Base-by-base conservation (phyloP, 2,329 filamentous ascomycete species). In the Sarocladiaceae sp. region DNA sequence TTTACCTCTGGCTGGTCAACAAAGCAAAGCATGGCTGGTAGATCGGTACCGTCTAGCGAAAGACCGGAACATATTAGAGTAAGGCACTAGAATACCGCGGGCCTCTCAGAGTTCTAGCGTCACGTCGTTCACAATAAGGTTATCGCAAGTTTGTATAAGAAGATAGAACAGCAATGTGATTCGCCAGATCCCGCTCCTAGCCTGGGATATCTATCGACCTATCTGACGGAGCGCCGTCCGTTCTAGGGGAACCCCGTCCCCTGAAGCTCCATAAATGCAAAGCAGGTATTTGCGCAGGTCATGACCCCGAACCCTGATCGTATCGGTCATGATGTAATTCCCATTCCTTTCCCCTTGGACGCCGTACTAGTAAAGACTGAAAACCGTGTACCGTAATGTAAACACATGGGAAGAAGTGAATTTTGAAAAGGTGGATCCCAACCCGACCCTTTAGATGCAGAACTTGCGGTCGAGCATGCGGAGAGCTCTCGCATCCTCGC, bases 401-500 rank as follows among this genome's bases (percentile, higher is more conserved):
- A 26, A 37, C 8, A 40, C 37, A 44, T 23, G n/a, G n/a, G n/a
- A n/a, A n/a, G n/a, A n/a, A n/a, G n/a, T n/a, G n/a, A n/a, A n/a
- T n/a, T n/a, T n/a, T n/a, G n/a, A n/a, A n/a, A n/a, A n/a, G n/a
- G n/a, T n/a, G n/a, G n/a, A n/a, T n/a, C n/a, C 29, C 29, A 8
- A 10, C 29, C 11, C 26, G 23, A 26, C 5, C 26, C 11, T 31
- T 50, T 62, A 71, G 29, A 67, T 62, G 58, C 65, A 71, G 44
- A 48, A 48, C 28, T 48, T 48, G 44, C 44, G 44, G 28, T 48
- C 44, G 48, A 90, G 70, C 62, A 87, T 83, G 56, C 82, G 76
- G 42, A 89, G 66, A 2, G 84, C 84, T 57, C 84, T 74, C 55
- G 77, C 78, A 58, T 89, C 86, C 64, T 88, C 85, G 17, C 77